Base-by-base conservation (phyloP, 2,329 filamentous ascomycete species). In the Nothophoma quercina region DNA sequence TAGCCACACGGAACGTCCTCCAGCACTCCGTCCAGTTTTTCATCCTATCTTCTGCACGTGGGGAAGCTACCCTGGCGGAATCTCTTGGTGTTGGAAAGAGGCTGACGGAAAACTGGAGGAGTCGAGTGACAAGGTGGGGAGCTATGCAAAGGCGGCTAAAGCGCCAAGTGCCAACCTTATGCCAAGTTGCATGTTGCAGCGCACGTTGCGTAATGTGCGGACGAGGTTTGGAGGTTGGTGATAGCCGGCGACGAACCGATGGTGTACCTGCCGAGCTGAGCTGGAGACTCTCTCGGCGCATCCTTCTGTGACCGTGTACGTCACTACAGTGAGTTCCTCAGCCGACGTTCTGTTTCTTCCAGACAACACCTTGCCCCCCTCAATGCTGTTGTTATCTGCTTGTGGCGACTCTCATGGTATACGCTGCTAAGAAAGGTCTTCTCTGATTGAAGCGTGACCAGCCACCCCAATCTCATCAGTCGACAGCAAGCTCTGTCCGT, bases 41-140 rank as follows among this genome's bases (percentile, higher is more conserved):
- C 59, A 55, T 45, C 56, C 51, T 51, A 54, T 40, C 48, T 60
- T 29, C 51, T 58, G 64, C 67, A 70, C 67, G 66, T 70, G 67
- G 61, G 52, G 54, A 40, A 54, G 43, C 42, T 55, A 56, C 39
- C 56, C 62, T 44, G 51, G 34, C 7, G 33, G 28, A 29, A 53
- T 44, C 21, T 43, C 44, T 55, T 50, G 45, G 45, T 30, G 40
- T 44, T 32, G 29, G 25, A 28, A 41, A 25, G 40, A 45, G 45
- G 40, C 51, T 55, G 51, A 50, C 51, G 29, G 45, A 45, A 48
- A 33, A 36, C 34, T 49, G 35, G 23, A 40, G 23, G 40, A 50
- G 22, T 47, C 33, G 43, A 53, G 32, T 30, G 43, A 44, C 28
- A 26, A 18, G 38, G 43, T 44, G 32, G 39, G 39, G 33, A 48